Conservation (phyloP, 306 rosid species). For the Sphenostylis stenocarpa region DNA sequence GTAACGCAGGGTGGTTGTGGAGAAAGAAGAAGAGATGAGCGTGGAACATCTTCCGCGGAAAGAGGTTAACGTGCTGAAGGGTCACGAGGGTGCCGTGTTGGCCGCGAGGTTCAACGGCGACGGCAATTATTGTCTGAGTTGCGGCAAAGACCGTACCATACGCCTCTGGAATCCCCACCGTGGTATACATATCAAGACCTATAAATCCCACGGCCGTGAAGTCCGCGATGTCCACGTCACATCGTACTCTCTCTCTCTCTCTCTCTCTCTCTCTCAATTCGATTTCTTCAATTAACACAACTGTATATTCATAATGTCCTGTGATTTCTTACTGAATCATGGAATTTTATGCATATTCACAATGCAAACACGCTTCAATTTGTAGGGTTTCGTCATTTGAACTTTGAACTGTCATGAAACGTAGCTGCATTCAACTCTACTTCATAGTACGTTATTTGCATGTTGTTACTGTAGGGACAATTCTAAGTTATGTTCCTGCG, state of each 20-base stretch:
- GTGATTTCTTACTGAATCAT: background rate
- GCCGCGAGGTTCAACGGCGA: constrained; percentile 80
- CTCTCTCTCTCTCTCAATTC: background rate
- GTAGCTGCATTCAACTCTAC: background rate
- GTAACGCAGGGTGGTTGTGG: background rate
- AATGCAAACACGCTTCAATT: background rate
- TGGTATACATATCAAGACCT: constrained; percentile 88
- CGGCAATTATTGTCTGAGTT: constrained; percentile 76
- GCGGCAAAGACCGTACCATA: constrained; percentile 91
- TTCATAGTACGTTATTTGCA: background rate
- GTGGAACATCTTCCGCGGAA: constrained; percentile 57
- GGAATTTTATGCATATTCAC: constrained; percentile 3
- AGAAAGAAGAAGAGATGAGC: constrained; percentile 42
- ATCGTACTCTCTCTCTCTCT: constrained; percentile 31
- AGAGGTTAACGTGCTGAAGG: constrained; percentile 64
- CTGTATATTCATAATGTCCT: background rate
- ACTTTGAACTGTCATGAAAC: background rate
- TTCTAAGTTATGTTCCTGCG: constrained; percentile 79
- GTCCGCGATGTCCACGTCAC: constrained; percentile 90
- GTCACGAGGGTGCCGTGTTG: constrained; percentile 84
- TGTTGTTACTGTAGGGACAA: constrained; percentile 59
- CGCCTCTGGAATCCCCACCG: constrained; percentile 98
- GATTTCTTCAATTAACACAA: background rate
- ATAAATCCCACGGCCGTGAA: constrained; percentile 90
- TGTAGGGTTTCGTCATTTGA: background rate